phyloP scores from a whole-genome alignment of 2,329 filamentous ascomycete species.

The Neofusicoccum umdonicola region DNA sequence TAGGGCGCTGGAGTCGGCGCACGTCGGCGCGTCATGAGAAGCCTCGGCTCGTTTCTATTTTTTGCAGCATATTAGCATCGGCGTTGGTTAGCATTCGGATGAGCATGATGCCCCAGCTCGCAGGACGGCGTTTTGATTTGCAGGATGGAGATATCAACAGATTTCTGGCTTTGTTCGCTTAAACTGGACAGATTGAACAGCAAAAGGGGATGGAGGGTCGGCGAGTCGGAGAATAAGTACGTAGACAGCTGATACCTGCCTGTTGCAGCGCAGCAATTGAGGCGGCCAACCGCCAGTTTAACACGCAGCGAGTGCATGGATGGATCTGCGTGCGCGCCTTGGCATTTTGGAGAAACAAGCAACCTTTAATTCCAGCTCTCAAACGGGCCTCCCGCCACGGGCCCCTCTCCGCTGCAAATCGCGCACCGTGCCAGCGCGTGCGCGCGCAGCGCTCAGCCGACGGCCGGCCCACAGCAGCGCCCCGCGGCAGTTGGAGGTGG shows the following conservation, averaged over 20 bases:
- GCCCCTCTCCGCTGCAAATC: constrained; percentile 12
- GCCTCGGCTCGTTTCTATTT: background rate
- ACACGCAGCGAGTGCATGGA: background rate
- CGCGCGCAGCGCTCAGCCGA: background rate
- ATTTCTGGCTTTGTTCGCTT: background rate
- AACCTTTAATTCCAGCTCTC: constrained; percentile 11
- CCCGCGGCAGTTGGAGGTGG: background rate
- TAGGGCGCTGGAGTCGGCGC: constrained; percentile 16
- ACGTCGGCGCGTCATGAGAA: constrained; percentile 10
- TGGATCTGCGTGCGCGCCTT: background rate
- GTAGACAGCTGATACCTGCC: background rate
- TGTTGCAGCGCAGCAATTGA: background rate
- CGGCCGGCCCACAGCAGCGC: background rate
- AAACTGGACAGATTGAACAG: background rate
- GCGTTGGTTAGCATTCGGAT: constrained; percentile 25
- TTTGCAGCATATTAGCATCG: constrained; percentile 28
- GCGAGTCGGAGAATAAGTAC: background rate
- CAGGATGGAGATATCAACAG: constrained; percentile 12
- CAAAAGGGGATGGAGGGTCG: background rate
- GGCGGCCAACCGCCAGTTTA: constrained; percentile 7
- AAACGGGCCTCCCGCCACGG: background rate
- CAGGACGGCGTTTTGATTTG: constrained; percentile 15
- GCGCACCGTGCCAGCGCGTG: background rate
- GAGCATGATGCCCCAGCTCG: constrained; percentile 12
- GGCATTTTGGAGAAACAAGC: constrained; percentile 14